phyloP scores from a whole-genome alignment of 352 stramenopile genomes.

The Peronospora farinosa region DNA sequence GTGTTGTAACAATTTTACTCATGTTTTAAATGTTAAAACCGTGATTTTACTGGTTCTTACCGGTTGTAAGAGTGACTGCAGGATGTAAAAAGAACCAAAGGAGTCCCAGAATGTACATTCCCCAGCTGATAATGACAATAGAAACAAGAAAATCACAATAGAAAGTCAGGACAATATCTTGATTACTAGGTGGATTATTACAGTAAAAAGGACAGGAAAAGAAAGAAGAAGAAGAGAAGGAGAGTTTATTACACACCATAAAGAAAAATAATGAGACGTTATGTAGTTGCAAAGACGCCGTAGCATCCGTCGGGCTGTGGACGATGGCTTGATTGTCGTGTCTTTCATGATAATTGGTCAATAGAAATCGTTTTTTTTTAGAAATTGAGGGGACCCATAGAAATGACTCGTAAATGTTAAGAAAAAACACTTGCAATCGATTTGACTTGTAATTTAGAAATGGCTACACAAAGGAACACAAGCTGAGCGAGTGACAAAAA shows the following conservation, averaged over 20 bases:
- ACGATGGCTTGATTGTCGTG: background rate
- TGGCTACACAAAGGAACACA: no score
- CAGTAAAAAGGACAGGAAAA: no score
- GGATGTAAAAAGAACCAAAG: conserved; percentile 80
- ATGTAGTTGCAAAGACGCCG: background rate
- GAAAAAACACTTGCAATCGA: no score
- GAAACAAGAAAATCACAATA: background rate
- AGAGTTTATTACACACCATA: background rate
- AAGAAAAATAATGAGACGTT: background rate
- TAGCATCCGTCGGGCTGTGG: background rate
- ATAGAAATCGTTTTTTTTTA: no score
- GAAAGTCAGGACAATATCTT: background rate
- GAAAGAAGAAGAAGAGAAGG: no score
- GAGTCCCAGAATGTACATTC: conserved; percentile 55
- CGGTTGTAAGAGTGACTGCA: conserved; percentile 67
- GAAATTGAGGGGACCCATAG: no score
- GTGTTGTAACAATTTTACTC: background rate
- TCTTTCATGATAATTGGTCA: background rate
- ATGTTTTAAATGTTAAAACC: background rate
- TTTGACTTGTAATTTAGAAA: no score
- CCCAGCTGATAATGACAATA: conserved; percentile 36
- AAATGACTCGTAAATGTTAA: no score
- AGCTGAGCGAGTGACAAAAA: no score
- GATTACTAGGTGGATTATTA: no score
- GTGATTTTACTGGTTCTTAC: conserved; percentile 11